Evolutionary conservation across 805 yeast genomes (phyloP).

Genomic region (Candida manassasensis): DNA sequence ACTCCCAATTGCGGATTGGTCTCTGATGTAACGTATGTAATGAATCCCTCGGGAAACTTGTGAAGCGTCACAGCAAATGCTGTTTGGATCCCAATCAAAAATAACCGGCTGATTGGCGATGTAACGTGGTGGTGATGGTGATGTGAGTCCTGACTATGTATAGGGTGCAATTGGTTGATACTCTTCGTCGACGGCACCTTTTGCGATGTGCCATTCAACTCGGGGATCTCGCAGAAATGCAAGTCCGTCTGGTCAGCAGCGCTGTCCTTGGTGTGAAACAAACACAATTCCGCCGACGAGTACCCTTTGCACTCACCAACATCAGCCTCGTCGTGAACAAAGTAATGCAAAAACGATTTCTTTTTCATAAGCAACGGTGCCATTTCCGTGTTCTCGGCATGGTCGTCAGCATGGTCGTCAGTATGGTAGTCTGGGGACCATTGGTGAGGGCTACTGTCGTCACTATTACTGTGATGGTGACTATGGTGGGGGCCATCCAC

Average conservation of each 20-base stretch:
- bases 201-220: constrained; percentile 11
- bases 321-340: constrained; percentile 18
- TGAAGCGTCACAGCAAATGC: constrained; percentile 82
- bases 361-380: constrained; percentile 14
- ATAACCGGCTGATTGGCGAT: constrained; percentile 70
- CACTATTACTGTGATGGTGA: constrained; percentile 12
- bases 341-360: constrained; percentile 24
- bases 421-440: constrained; percentile 3
- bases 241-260: constrained; percentile 11
- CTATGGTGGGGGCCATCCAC: constrained; percentile 11
- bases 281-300: constrained; percentile 36
- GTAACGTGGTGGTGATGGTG: constrained; percentile 78
- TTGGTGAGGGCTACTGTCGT: constrained; percentile 7
- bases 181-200: not conserved
- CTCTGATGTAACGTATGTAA: constrained; percentile 77
- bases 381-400: constrained; percentile 9
- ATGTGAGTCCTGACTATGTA: constrained; percentile 10
- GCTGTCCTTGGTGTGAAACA: constrained; percentile 9
- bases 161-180: constrained; percentile 6
- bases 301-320: constrained; percentile 49
- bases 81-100: constrained; percentile 88
- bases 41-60: constrained; percentile 92
- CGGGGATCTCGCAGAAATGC: constrained; percentile 40
- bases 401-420: constrained; percentile 2
- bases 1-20: constrained; percentile 61